These are phyloP conservation scores for Chernovozyma sophiae-reginae DNA, from an alignment of 1,139 yeast genomes.

Conservation along the genomic window DNA sequence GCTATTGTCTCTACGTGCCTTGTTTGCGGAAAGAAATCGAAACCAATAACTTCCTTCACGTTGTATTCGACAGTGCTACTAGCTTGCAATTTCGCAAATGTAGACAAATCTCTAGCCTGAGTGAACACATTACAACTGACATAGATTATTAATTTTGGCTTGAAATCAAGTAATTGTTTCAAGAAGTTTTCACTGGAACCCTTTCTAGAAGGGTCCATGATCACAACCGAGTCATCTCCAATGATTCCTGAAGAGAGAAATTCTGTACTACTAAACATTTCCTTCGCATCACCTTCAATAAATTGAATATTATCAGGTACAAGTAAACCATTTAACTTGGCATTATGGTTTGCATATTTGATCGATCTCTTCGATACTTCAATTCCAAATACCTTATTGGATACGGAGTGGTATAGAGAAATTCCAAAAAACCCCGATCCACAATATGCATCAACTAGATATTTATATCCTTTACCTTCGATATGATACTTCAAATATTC, in stretches of 20 bases:
- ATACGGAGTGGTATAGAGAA: constrained; percentile 27
- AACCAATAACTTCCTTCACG: constrained; percentile 33
- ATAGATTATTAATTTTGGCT: constrained; percentile 36
- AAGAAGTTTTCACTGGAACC: constrained; percentile 35
- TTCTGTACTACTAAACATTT: constrained; percentile 25
- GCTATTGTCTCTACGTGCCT: constrained; percentile 46
- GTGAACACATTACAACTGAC: constrained; percentile 46
- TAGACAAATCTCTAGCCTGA: constrained; percentile 41
- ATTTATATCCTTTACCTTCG: constrained; percentile 16
- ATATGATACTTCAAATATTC: constrained; percentile 29
- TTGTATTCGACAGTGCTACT: constrained; percentile 17
- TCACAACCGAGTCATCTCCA: constrained; percentile 34
- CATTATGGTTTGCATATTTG: constrained; percentile 37
- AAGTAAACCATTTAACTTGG: constrained; percentile 33
- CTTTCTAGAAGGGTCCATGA: constrained; percentile 46
- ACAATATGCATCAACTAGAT: constrained; percentile 42
- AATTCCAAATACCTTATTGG: constrained; percentile 41
- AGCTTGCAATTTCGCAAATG: constrained; percentile 22
- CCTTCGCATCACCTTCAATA: constrained; percentile 36
- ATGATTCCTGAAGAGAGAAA: constrained; percentile 22
- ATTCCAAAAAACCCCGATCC: constrained; percentile 48
- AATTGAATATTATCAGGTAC: constrained; percentile 28
- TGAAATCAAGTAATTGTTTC: constrained; percentile 31
- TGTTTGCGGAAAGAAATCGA: constrained; percentile 48
- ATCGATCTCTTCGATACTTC: constrained; percentile 33